Conservation (phyloP, 495 filamentous ascomycete genomes). For the Friedmanniomyces simplex region DNA sequence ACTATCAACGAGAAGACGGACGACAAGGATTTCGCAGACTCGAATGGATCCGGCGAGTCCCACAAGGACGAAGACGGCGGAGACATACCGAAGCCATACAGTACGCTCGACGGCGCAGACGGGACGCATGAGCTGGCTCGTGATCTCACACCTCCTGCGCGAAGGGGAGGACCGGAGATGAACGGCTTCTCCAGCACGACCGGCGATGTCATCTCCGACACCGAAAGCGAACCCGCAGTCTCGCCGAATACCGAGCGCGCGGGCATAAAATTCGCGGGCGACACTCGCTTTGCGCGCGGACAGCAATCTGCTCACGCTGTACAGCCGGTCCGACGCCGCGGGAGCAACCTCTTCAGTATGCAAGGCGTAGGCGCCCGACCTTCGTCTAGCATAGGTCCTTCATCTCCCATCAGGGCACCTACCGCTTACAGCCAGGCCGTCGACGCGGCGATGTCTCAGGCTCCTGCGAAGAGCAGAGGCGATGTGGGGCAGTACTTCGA, state of each 20-base stretch:
- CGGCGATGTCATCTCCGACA: not conserved
- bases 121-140: not conserved
- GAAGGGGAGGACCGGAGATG: slow-evolving; percentile 14
- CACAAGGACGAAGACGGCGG: not conserved
- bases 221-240: not conserved
- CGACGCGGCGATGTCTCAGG: not conserved
- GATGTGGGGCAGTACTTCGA: slow-evolving; percentile 9
- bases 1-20: not conserved
- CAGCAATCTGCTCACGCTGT: slow-evolving; percentile 11
- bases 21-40: not conserved
- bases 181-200: not conserved
- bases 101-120: not conserved
- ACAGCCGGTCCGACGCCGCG: slow-evolving; percentile 17
- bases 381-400: slow-evolving; percentile 19
- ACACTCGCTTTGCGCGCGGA: slow-evolving; percentile 7
- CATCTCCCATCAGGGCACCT: not conserved
- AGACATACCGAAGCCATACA: not conserved
- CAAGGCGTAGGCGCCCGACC: slow-evolving; percentile 45
- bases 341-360: slow-evolving; percentile 41
- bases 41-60: not conserved
- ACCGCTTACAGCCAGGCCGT: not conserved
- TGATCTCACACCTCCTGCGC: slow-evolving; percentile 12
- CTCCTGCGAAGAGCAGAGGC: not conserved
- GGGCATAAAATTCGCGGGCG: slow-evolving; percentile 13
- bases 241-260: not conserved